Conservation (phyloP, 192 early-diverging fungal genomes). For the Chytriomyces sp. region DNA sequence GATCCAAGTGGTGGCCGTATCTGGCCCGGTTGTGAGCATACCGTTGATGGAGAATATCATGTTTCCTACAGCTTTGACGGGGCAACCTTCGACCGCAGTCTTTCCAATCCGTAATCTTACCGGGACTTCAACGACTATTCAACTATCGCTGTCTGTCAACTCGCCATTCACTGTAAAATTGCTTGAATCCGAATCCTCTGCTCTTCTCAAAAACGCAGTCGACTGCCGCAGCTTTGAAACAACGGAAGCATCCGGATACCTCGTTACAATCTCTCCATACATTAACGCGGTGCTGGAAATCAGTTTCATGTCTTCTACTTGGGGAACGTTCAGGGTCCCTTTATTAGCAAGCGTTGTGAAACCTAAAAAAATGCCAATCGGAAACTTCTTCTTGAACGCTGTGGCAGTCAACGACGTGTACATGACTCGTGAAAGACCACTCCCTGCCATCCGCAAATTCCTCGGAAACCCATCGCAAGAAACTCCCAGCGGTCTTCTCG, state of each 20-base stretch:
- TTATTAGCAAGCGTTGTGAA: constrained; percentile 44
- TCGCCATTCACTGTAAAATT: constrained; percentile 49
- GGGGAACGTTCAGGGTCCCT: constrained; percentile 50
- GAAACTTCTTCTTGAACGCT: constrained; percentile 37
- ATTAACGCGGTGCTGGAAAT: constrained; percentile 52
- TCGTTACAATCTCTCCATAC: constrained; percentile 42
- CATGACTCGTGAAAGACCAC: constrained; percentile 39
- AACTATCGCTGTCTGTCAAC: constrained; percentile 39
- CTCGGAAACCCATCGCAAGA: constrained; percentile 32
- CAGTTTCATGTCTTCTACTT: constrained; percentile 36
- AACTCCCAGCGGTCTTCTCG: constrained; percentile 37
- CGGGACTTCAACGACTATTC: constrained; percentile 28
- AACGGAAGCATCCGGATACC: constrained; percentile 41
- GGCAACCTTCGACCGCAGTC: constrained; percentile 22
- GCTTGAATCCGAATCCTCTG: constrained; percentile 35
- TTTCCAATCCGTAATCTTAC: constrained; percentile 56
- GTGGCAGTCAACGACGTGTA: constrained; percentile 49
- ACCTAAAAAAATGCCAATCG: constrained; percentile 49
- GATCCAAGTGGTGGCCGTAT: constrained; percentile 45
- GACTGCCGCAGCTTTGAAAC: constrained; percentile 48
- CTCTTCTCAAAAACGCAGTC: constrained; percentile 25
- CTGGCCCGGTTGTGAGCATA: constrained; percentile 49
- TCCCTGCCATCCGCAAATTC: constrained; percentile 40
- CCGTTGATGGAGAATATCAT: constrained; percentile 57
- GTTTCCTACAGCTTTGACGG: constrained; percentile 40